Base-by-base conservation (phyloP, 2,329 filamentous ascomycete species). In the Diaporthe citrichinensis region DNA sequence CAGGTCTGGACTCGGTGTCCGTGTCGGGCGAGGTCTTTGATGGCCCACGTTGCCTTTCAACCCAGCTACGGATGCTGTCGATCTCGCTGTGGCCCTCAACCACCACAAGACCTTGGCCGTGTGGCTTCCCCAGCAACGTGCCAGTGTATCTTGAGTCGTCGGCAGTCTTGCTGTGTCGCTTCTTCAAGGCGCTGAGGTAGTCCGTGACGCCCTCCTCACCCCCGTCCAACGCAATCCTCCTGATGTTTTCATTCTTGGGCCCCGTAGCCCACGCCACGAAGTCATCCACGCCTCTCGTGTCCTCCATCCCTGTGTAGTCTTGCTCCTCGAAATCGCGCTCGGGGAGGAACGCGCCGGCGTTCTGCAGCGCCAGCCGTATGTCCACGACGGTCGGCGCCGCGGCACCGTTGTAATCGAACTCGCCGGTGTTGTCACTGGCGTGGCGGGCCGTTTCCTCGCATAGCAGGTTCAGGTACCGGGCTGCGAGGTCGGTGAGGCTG, bases 81-180 rank as follows among this genome's bases (percentile, higher is more conserved):
- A 89, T 89, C 46, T 91, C 88, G 28, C 94, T 94, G 58, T 96
- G 72, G 31, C 76, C 96, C 82, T 98, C 95, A 71, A 98, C 93
- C 71, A 92, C 87, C 39, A 98, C 86, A 10, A 93, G 90, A 80
- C 91, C 91, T 74, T 92, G 90, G 78, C 98, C 95, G 67, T 89
- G 90, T 59, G 89, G 87, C 78, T 92, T 92, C 5, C 96, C 96
- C 15, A 98, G 87, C 0, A 97, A 90, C 0, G 96, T 98, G 41
- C 95, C 95, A 79, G 93, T 91, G 83, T 95, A 98, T 80, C 96
- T 93, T 14, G 93, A 93, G 81, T 98, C 95, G 80, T 97, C 95
- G 77, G 94, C 94, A 0, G 94, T 94, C 80, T 97, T 97, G 85
- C 93, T 95, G 83, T 98, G 94, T 82, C 97, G 98, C 85, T 96